phyloP scores from a whole-genome alignment of 2,329 filamentous ascomycete genomes.

The Cladophialophora bantiana region DNA sequence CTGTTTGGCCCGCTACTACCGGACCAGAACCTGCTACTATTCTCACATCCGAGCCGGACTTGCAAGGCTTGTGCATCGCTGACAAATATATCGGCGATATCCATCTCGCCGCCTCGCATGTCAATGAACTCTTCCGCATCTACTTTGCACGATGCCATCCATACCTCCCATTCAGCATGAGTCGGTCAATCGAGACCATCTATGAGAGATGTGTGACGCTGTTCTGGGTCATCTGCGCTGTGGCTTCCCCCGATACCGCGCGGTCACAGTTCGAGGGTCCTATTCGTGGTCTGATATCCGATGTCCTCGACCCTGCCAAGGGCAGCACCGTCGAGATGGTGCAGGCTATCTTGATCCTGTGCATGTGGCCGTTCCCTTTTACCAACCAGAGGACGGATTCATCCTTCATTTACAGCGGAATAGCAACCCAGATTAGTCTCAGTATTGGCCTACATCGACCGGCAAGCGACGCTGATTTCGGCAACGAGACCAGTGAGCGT shows the following conservation, averaged over 20 bases:
- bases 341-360: conserved; percentile 39
- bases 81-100: conserved; percentile 20
- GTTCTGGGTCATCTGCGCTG: conserved; percentile 30
- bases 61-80: conserved; percentile 14
- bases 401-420: conserved; percentile 33
- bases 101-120: conserved; percentile 23
- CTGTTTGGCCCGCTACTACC: neutral
- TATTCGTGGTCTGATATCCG: conserved; percentile 27
- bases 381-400: conserved; percentile 34
- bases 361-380: conserved; percentile 41
- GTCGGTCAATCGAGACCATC: conserved; percentile 17
- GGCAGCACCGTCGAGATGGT: conserved; percentile 35
- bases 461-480: conserved; percentile 33
- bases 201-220: conserved; percentile 24
- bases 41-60: neutral
- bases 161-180: conserved; percentile 27
- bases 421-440: conserved; percentile 37
- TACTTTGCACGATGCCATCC: conserved; percentile 28
- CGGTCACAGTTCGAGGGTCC: conserved; percentile 21
- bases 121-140: conserved; percentile 27
- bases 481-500: conserved; percentile 29
- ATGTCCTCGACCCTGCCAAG: conserved; percentile 36
- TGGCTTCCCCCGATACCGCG: conserved; percentile 16
- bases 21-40: neutral
- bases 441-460: conserved; percentile 40